These are phyloP conservation scores for Coprinopsis cinerea DNA, from an alignment of 768 basidiomycete species.

Conservation along the genomic window DNA sequence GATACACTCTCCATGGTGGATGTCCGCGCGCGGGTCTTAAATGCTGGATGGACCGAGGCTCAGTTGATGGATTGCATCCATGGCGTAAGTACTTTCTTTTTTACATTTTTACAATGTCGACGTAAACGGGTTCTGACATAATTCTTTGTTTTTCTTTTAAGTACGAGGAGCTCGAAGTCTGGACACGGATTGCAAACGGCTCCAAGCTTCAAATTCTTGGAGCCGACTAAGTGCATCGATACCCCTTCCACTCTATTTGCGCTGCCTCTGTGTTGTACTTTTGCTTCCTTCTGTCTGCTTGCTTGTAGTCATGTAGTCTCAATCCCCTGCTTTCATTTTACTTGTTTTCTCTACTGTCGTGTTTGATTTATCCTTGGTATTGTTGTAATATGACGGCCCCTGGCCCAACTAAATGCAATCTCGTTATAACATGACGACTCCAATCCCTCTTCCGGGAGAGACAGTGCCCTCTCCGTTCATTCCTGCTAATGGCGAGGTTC, in stretches of 20 bases:
- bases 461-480: conserved; percentile 43
- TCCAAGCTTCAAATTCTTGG: conserved; percentile 70
- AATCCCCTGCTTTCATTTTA: neutral
- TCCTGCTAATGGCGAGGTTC: conserved; percentile 75
- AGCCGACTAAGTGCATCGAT: conserved; percentile 13
- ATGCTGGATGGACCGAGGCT: conserved; percentile 85
- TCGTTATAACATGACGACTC: conserved; percentile 86
- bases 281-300: too few species aligned
- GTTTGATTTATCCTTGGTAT: neutral
- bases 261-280: neutral
- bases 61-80: conserved; percentile 83
- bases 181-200: conserved; percentile 77
- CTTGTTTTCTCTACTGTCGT: neutral
- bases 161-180: conserved; percentile 86
- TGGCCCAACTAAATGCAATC: neutral
- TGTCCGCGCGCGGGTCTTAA: conserved; percentile 78
- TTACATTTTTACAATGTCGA: neutral
- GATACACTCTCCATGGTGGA: conserved; percentile 81
- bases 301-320: neutral
- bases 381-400: too few species aligned
- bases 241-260: conserved; percentile 6
- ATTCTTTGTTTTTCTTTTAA: conserved; percentile 26
- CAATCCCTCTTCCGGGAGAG: conserved; percentile 74
- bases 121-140: neutral
- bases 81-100: conserved; percentile 46